Conservation (phyloP, 2,329 filamentous ascomycete species). For the Lachnellula hyalina region DNA sequence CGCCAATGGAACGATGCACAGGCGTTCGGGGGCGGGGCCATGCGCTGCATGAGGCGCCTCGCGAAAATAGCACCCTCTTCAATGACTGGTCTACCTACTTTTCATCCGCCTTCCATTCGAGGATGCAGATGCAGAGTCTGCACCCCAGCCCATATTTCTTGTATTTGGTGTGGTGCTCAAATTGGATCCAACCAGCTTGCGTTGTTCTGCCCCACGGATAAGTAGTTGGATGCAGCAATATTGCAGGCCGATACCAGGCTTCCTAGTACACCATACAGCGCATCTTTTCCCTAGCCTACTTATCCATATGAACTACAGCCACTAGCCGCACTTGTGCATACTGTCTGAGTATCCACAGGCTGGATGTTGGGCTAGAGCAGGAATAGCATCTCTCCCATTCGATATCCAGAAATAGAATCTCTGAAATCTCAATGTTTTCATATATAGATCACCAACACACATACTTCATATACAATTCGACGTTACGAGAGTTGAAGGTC, state of each 20-base stretch:
- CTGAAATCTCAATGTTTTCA: constrained; percentile 25
- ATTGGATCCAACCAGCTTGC: constrained; percentile 4
- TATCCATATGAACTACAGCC: constrained; percentile 14
- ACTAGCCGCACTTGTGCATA: constrained; percentile 30
- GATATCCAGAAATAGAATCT: constrained; percentile 41
- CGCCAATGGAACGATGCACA: constrained; percentile 15
- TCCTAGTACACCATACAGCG: background rate
- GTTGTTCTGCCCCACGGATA: background rate
- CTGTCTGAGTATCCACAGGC: constrained; percentile 24
- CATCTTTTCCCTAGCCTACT: constrained; percentile 7
- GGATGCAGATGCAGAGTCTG: background rate
- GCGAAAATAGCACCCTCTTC: constrained; percentile 28
- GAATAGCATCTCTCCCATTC: constrained; percentile 32
- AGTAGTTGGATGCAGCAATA: background rate
- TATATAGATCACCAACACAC: constrained; percentile 28
- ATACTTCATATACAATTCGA: constrained; percentile 13
- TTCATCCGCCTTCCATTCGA: constrained; percentile 13
- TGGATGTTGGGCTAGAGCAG: constrained; percentile 33
- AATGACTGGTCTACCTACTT: constrained; percentile 12
- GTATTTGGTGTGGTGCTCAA: constrained; percentile 16
- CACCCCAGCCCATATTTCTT: constrained; percentile 14
- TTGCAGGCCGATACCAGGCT: background rate
- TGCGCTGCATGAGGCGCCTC: constrained; percentile 30
- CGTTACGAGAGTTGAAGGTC: constrained; percentile 24
- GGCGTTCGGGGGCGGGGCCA: constrained; percentile 20